phyloP scores from a whole-genome alignment of 306 rosid genomes.

The Pterocarpus macrocarpus region DNA sequence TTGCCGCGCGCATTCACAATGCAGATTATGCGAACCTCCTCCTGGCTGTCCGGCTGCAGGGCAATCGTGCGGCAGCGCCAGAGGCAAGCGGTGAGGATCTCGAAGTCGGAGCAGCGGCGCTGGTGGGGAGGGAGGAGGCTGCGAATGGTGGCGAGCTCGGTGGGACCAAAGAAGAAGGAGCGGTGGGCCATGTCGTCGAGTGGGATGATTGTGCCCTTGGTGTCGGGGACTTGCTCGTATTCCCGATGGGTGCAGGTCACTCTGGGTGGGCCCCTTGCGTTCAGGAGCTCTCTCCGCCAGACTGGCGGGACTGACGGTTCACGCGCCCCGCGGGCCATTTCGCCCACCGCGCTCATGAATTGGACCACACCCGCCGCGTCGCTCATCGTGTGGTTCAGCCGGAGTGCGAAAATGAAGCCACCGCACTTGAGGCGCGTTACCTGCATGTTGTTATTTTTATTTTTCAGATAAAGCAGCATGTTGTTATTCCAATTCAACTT shows the following conservation, averaged over 20 bases:
- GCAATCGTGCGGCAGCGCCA: slow-evolving; percentile 73
- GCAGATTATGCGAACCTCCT: slow-evolving; percentile 66
- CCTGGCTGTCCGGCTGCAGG: slow-evolving; percentile 22
- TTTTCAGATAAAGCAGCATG: too few relatives aligned
- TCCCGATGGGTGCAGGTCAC: slow-evolving; percentile 58
- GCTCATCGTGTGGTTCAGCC: slow-evolving; percentile 66
- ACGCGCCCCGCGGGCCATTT: slow-evolving; percentile 55
- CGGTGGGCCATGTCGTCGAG: slow-evolving; percentile 61
- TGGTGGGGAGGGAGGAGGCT: slow-evolving; percentile 45
- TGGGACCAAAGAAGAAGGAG: slow-evolving; percentile 63
- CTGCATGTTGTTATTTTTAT: background rate
- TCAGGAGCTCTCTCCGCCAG: slow-evolving; percentile 59
- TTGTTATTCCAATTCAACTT: too few relatives aligned
- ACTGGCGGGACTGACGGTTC: slow-evolving; percentile 50
- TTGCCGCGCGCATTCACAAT: slow-evolving; percentile 52
- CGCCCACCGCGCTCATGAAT: slow-evolving; percentile 60
- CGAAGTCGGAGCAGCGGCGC: slow-evolving; percentile 54
- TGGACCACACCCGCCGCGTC: slow-evolving; percentile 63
- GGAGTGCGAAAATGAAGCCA: slow-evolving; percentile 60
- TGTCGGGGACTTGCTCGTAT: slow-evolving; percentile 57
- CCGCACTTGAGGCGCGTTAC: slow-evolving; percentile 58
- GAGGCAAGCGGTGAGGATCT: slow-evolving; percentile 57
- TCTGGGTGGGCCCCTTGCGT: slow-evolving; percentile 54
- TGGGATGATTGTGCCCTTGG: slow-evolving; percentile 57
- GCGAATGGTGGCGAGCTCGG: slow-evolving; percentile 57